These are phyloP conservation scores for Lumnitzera racemosa DNA, from an alignment of 345 rosid species.

Conservation along the genomic window DNA sequence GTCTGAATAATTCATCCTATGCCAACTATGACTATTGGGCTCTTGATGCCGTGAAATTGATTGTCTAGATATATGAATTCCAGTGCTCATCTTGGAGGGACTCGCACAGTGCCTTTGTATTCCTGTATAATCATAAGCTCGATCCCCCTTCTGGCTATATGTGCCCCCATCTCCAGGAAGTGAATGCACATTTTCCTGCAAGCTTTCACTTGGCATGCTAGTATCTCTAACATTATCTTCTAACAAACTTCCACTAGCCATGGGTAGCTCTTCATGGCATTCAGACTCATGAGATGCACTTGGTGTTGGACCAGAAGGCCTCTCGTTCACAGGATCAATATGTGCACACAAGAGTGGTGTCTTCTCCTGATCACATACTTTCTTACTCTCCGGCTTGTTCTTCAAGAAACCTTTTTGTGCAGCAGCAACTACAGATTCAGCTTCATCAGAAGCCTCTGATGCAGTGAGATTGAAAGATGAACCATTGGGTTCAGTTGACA, in stretches of 20 bases:
- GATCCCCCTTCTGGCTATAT: conserved; percentile 22
- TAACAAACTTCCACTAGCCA: conserved; percentile 18
- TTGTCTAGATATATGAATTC: no score
- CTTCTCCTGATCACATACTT: conserved; percentile 19
- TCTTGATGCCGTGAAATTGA: conserved; percentile 12
- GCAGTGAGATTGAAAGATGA: conserved; percentile 13
- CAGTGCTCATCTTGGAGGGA: no score
- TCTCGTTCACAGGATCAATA: conserved; percentile 20
- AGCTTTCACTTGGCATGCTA: conserved; percentile 21
- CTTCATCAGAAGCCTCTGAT: conserved; percentile 14
- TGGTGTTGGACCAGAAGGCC: conserved; percentile 12
- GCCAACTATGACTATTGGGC: conserved; percentile 22
- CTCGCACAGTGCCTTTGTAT: conserved; percentile 12
- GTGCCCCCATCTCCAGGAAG: conserved; percentile 20
- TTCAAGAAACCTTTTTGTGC: conserved; percentile 17
- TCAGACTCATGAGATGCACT: conserved; percentile 17
- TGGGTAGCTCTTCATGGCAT: conserved; percentile 18
- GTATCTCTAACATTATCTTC: conserved; percentile 26
- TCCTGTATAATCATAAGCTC: conserved; percentile 34
- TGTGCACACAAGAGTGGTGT: conserved; percentile 33
- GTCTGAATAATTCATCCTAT: conserved; percentile 25
- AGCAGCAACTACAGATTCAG: conserved; percentile 18
- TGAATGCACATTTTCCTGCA: conserved; percentile 18
- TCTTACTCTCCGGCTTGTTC: conserved; percentile 15
- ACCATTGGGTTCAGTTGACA: conserved; percentile 11